phyloP scores from a whole-genome alignment of 129 eudicot genomes.

The Calendula officinalis region DNA sequence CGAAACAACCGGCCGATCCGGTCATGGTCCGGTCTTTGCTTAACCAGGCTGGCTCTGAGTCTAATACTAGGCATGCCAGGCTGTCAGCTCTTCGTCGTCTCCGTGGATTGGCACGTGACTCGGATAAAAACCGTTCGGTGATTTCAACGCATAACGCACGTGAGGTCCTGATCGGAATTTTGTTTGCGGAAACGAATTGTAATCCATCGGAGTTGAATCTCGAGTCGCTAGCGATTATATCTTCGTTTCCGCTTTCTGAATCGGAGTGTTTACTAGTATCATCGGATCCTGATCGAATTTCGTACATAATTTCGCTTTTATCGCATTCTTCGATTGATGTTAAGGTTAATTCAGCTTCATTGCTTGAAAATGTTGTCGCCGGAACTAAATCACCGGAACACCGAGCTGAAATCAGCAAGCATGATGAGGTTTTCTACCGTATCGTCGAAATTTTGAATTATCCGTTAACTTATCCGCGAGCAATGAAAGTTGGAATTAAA shows the following conservation, averaged over 20 bases:
- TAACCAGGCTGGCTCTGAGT: slow-evolving; percentile 52
- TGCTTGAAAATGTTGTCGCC: slow-evolving; percentile 58
- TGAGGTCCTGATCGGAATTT: slow-evolving; percentile 37
- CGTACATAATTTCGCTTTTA: slow-evolving; percentile 48
- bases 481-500: slow-evolving; percentile 71
- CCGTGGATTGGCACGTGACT: slow-evolving; percentile 74
- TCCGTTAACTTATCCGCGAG: slow-evolving; percentile 69
- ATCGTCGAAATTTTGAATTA: slow-evolving; percentile 50
- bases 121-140: slow-evolving; percentile 70
- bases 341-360: slow-evolving; percentile 73
- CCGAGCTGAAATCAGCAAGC: slow-evolving; percentile 48
- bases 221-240: slow-evolving; percentile 62
- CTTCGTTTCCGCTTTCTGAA: slow-evolving; percentile 57
- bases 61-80: slow-evolving; percentile 44
- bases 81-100: slow-evolving; percentile 59
- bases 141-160: slow-evolving; percentile 54
- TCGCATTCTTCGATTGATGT: slow-evolving; percentile 73
- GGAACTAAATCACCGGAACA: slow-evolving; percentile 76
- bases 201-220: slow-evolving; percentile 45
- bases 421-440: slow-evolving; percentile 59
- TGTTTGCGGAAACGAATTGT: slow-evolving; percentile 32
- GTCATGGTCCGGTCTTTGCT: slow-evolving; percentile 54
- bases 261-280: slow-evolving; percentile 49
- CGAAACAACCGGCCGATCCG: slow-evolving; percentile 92
- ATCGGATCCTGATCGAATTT: slow-evolving; percentile 47